A percentile compares a stretch with the other conserved stretches of the same genome.
phyloP scores from a whole-genome alignment of 805 yeast genomes.

The Candida railenensis region DNA sequence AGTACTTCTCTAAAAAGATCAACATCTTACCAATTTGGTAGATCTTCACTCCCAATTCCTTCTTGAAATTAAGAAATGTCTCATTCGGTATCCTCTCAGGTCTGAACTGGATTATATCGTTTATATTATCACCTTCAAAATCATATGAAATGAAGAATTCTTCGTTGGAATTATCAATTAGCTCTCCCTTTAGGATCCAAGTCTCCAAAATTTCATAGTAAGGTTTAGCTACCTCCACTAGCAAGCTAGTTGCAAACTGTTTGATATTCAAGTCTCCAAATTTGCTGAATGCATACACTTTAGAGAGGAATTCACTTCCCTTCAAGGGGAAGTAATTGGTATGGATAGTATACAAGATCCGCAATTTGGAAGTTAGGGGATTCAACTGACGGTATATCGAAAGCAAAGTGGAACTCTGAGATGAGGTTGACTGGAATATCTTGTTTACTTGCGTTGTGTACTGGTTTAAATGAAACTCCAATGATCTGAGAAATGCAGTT shows the following conservation, averaged over 20 bases:
- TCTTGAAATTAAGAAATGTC: conserved; percentile 34
- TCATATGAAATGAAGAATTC: conserved; percentile 62
- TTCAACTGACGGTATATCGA: conserved; percentile 41
- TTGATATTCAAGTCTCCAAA: conserved; percentile 65
- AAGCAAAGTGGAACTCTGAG: conserved; percentile 27
- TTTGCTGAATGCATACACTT: conserved; percentile 47
- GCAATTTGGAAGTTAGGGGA: conserved; percentile 53
- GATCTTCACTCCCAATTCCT: conserved; percentile 41
- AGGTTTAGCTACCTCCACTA: conserved; percentile 50
- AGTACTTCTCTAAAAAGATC: conserved; percentile 59
- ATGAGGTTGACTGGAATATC: conserved; percentile 21
- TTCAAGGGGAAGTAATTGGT: conserved; percentile 26
- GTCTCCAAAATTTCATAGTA: conserved; percentile 56
- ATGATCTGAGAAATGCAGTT: conserved; percentile 56
- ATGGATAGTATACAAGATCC: conserved; percentile 53
- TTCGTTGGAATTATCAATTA: conserved; percentile 45
- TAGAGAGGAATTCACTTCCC: conserved; percentile 56
- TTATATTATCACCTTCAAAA: conserved; percentile 24
- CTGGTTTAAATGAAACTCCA: conserved; percentile 36
- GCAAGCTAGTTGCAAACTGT: conserved; percentile 42
- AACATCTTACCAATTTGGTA: conserved; percentile 73
- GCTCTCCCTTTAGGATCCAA: conserved; percentile 72
- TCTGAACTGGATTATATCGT: conserved; percentile 31
- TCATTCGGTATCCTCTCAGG: conserved; percentile 39
- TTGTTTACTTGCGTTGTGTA: conserved; percentile 38